Base-by-base conservation (phyloP, 176 grass and related monocot species). In the Coix lacrymajobi region DNA sequence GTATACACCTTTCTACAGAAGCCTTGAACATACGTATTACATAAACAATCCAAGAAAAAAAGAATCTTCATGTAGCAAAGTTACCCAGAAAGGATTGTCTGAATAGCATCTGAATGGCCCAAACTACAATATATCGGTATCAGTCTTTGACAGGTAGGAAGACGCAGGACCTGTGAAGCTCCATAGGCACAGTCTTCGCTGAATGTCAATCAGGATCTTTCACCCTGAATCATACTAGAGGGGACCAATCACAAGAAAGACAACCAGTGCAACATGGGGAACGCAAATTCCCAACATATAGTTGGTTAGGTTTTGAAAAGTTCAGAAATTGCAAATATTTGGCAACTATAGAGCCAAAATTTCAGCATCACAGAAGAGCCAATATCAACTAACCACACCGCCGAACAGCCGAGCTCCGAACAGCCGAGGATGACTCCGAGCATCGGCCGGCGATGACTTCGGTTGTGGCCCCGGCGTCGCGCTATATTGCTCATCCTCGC, bases 241-340 rank as follows among this genome's bases (percentile, higher is more conserved):
- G 5, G 10, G 70, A 66, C 45, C 17, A 69, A 82, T 75, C 62
- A 54, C 31, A 63, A 75, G n/a, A 62, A 79, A 54, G 60, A 24
- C 29, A 41, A 17, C 20, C n/a, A 88, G 8, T 8, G 54, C 58
- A 46, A 25, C 3, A 29, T 44, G 61, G 15, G 43, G 14, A 10
- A 37, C 12, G 25, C 25, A 31, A 73, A 17, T 19, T 72, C 41
- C 39, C 66, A 77, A 82, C 41, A n/a, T n/a, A 51, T 17, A 48
- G 17, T 62, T 49, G 71, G 4, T 39, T 61, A 87, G 45, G 30
- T 49, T 82, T 10, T 31, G 71, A 81, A 41, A 87, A 30, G 20
- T 31, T 29, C 30, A 82, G 51, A 38, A 67, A 76, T 24, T 62
- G 28, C 58, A 74, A 33, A 76, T 34, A 67, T 84, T 73, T 51